These are phyloP conservation scores for Xylaria sp. DNA, from an alignment of 2,329 filamentous ascomycete species.

Conservation along the genomic window DNA sequence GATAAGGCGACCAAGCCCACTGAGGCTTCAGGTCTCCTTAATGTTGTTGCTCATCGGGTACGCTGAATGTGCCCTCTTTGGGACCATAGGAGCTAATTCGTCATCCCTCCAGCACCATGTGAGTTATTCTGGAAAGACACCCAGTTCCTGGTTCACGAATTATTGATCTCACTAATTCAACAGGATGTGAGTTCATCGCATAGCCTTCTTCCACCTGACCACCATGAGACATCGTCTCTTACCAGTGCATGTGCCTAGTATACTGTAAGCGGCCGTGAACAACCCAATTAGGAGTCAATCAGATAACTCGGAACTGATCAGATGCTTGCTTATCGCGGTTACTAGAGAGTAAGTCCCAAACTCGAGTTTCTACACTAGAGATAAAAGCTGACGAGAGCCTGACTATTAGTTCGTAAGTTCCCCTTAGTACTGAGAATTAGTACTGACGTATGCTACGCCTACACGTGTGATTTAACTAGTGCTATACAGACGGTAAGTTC, in stretches of 20 bases:
- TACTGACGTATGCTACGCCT: not conserved
- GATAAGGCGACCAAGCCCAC: not conserved
- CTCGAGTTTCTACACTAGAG: not conserved
- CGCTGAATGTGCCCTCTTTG: not conserved
- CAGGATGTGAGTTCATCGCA: not conserved
- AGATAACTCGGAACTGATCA: not conserved
- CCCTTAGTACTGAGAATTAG: not conserved
- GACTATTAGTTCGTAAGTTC: constrained; percentile 1
- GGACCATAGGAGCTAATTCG: not conserved
- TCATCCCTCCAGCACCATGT: not conserved
- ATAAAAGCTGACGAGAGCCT: not conserved
- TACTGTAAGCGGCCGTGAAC: not conserved
- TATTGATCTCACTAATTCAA: not conserved
- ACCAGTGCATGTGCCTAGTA: not conserved
- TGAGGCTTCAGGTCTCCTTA: not conserved
- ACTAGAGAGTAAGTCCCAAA: not conserved
- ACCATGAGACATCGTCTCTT: not conserved
- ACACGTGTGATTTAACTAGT: not conserved
- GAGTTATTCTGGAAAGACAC: not conserved
- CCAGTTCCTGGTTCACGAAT: not conserved
- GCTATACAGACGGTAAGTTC: constrained; percentile 1
- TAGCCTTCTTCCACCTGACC: not conserved
- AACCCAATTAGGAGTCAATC: not conserved
- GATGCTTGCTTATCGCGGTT: not conserved
- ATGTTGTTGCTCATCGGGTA: not conserved